Conservation (phyloP, 305 asterid genomes). For the Solanum hybrid region DNA sequence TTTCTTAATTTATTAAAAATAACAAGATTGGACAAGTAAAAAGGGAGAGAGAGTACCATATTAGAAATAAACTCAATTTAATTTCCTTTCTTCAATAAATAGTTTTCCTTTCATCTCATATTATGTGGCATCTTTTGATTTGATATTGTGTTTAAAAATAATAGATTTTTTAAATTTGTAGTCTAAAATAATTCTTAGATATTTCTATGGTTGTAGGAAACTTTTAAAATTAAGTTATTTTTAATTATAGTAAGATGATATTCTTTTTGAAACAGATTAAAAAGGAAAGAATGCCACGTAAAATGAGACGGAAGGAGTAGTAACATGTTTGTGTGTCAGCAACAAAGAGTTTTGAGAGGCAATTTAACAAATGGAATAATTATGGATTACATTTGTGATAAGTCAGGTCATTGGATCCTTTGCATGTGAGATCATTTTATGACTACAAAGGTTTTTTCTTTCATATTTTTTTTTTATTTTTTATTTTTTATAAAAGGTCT, state of each 20-base stretch:
- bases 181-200: too few species aligned
- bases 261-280: too few species aligned
- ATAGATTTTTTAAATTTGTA: too few species aligned
- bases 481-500: background rate
- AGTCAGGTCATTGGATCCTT: background rate
- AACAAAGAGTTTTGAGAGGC: background rate
- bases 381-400: background rate
- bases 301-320: too few species aligned
- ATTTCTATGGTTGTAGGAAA: too few species aligned
- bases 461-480: background rate
- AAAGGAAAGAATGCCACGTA: too few species aligned
- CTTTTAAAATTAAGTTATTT: too few species aligned
- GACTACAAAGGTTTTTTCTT: background rate
- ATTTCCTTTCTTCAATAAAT: background rate
- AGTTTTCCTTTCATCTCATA: background rate
- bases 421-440: background rate
- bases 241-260: too few species aligned
- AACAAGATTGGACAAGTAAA: background rate
- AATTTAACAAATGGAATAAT: background rate
- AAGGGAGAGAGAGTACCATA: too few species aligned
- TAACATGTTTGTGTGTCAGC: background rate
- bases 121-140: background rate
- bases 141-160: background rate
- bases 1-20: too few species aligned
- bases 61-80: background rate